Evolutionary conservation across 139 green algal species (phyloP).

Genomic region (Closterium sp.): DNA sequence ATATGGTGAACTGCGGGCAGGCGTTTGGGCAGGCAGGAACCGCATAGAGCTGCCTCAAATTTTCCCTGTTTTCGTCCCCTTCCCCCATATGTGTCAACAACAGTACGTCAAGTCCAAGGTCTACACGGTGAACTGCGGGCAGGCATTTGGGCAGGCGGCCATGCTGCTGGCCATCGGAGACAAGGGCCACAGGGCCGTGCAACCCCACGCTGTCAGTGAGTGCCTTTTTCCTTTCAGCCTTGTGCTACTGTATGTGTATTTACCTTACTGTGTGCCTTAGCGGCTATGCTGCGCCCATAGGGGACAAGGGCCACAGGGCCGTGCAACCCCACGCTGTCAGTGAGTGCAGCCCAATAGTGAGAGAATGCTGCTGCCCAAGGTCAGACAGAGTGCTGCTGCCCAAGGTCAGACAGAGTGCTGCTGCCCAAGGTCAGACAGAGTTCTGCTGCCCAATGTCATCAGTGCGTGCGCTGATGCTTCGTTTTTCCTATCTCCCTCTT

Average conservation of each 20-base stretch:
- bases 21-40: constrained; percentile 81
- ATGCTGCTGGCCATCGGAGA: constrained; percentile 86
- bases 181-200: constrained; percentile 83
- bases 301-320: constrained; percentile 86
- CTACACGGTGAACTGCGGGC: constrained; percentile 78
- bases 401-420: too few relatives aligned
- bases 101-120: constrained; percentile 68
- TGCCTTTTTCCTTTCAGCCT: constrained; percentile 36
- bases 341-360: constrained; percentile 11
- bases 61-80: neutral
- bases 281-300: constrained; percentile 80
- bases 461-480: too few relatives aligned
- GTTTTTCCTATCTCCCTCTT: neutral
- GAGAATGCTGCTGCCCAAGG: neutral
- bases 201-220: constrained; percentile 78
- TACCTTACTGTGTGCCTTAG: constrained; percentile 25
- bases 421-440: too few relatives aligned
- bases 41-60: too few relatives aligned
- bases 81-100: neutral
- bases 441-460: too few relatives aligned
- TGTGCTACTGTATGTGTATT: neutral
- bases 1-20: constrained; percentile 80
- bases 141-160: constrained; percentile 86
- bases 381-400: too few relatives aligned
- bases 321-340: constrained; percentile 78